These are phyloP conservation scores for Stemphylium lycopersici DNA, from an alignment of 2,329 filamentous ascomycete species.

Conservation along the genomic window DNA sequence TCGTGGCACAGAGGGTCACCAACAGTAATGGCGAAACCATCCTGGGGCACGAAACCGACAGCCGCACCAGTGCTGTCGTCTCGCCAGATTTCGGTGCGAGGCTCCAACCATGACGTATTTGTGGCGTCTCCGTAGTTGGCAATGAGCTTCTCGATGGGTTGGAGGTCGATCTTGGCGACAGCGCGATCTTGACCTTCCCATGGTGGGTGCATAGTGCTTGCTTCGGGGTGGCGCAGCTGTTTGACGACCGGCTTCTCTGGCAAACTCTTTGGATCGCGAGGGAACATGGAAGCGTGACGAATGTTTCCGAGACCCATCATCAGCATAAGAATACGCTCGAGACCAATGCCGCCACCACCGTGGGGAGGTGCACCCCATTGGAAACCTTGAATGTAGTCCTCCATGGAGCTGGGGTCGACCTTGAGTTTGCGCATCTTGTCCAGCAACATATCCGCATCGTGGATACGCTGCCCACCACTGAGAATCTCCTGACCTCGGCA, in stretches of 20 bases:
- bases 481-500: constrained; percentile 91
- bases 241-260: constrained; percentile 68
- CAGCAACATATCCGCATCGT: constrained; percentile 75
- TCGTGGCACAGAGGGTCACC: constrained; percentile 86
- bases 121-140: constrained; percentile 95
- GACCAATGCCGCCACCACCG: constrained; percentile 85
- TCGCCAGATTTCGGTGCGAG: constrained; percentile 86
- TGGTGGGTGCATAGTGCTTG: constrained; percentile 76
- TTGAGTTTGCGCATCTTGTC: constrained; percentile 77
- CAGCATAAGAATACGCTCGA: constrained; percentile 87
- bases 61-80: constrained; percentile 80
- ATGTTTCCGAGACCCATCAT: constrained; percentile 88
- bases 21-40: constrained; percentile 81
- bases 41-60: constrained; percentile 78
- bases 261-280: constrained; percentile 85
- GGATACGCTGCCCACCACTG: constrained; percentile 91
- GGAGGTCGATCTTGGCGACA: constrained; percentile 61
- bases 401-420: constrained; percentile 81
- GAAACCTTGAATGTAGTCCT: constrained; percentile 88
- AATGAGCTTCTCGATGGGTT: constrained; percentile 83
- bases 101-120: constrained; percentile 92
- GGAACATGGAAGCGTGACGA: constrained; percentile 83
- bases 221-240: constrained; percentile 81
- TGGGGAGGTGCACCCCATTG: constrained; percentile 88
- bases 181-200: constrained; percentile 63